Evolutionary conservation across 441 rosid genomes (phyloP), one percentile per base, ranked within the genome.

Genomic region (Pelargonium citronellum): DNA sequence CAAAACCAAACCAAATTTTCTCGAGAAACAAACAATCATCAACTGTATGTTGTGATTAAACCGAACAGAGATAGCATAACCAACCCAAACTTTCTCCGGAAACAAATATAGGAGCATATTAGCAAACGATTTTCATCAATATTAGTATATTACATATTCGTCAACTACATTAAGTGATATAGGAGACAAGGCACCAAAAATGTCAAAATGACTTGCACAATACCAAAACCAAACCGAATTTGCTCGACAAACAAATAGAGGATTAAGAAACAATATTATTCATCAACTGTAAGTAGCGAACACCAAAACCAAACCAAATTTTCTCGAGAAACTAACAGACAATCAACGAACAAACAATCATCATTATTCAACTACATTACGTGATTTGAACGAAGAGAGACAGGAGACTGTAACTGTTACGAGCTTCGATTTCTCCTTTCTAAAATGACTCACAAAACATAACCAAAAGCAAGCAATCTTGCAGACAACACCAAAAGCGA

Each of bases 1-100:
- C 20, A 57, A 57, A n/a, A 20, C 62, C 19, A 57, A 57, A 57
- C 24, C 24, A 57, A 16, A 57, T 57, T 57, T 57, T 57, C 24
- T 9, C 24, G 62, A 22, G 62, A 57, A 37, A 37, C 41, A 37
- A 37, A 37, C 41, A 37, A 37, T 5, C 7, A 5, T 37, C 41
- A 37, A 37, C 34, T 30, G 4, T 3, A 30, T 30, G 1, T 1
- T 30, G 34, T 30, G 34, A 30, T 30, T 30, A 1, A 30, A 30
- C 34, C 34, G 34, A 30, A 30, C 34, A 30, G 34, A 30, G 2
- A 3, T 30, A 30, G 2, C 34, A 30, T 30, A 30, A 30, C 34
- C 34, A 30, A 30, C 3, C 3, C 34, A 30, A 30, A 30, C 2
- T 30, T 30, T 30, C 34, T 30, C 34, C 34, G 4, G 34, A 30